Conservation (phyloP, 2,329 filamentous ascomycete species). For the Paecilomyces fulvus region DNA sequence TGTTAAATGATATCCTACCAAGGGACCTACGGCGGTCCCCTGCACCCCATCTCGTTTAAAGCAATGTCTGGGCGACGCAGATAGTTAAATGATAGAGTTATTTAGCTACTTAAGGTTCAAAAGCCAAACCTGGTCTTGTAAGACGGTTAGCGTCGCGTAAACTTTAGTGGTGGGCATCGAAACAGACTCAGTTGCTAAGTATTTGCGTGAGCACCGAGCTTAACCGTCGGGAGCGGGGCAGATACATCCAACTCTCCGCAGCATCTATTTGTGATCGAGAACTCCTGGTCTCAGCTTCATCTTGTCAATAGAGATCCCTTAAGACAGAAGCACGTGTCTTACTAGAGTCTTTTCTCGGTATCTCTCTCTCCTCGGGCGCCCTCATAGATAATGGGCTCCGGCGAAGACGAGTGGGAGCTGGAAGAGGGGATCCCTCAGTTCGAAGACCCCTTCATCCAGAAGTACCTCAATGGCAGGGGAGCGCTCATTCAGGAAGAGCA, state of each 20-base stretch:
- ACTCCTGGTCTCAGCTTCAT: background rate
- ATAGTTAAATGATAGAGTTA: too few relatives aligned
- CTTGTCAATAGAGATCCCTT: background rate
- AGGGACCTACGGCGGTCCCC: too few relatives aligned
- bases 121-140: too few relatives aligned
- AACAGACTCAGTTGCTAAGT: background rate
- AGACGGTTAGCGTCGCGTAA: background rate
- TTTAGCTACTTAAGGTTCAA: too few relatives aligned
- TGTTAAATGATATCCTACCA: too few relatives aligned
- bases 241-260: background rate
- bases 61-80: too few relatives aligned
- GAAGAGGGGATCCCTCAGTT: conserved; percentile 39
- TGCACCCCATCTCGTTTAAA: too few relatives aligned
- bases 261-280: background rate
- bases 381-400: background rate
- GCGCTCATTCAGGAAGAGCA: conserved; percentile 73
- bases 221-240: background rate
- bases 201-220: background rate
- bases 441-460: conserved; percentile 68
- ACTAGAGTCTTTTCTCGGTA: background rate
- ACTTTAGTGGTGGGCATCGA: background rate
- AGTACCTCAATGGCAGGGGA: conserved; percentile 69
- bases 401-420: conserved; percentile 22
- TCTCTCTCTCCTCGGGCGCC: background rate
- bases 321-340: background rate